A percentile compares a stretch with the other conserved stretches of the same genome.
Evolutionary conservation across 306 rosid species (phyloP).

Genomic region (Amphicarpaea edgeworthii): DNA sequence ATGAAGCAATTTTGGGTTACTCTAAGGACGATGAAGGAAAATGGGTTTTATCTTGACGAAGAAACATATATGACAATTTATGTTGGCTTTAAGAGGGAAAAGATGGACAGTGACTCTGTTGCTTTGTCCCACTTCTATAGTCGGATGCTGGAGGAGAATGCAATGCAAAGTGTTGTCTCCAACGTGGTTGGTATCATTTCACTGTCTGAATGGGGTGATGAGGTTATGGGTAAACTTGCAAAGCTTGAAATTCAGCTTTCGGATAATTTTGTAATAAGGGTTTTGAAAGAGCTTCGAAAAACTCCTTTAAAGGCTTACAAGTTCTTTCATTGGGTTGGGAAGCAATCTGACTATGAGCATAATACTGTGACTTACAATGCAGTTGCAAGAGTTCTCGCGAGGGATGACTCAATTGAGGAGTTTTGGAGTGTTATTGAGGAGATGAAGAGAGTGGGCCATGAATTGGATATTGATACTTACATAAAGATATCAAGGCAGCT

Average conservation of each 20-base stretch:
- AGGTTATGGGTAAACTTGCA: constrained; percentile 58
- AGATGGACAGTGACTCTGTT: constrained; percentile 61
- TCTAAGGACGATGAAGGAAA: constrained; percentile 65
- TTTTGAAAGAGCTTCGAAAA: constrained; percentile 67
- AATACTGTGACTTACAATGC: constrained; percentile 76
- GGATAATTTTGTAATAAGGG: constrained; percentile 67
- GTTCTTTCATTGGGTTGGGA: constrained; percentile 75
- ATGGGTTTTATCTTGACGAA: constrained; percentile 71
- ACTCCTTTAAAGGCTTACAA: constrained; percentile 60
- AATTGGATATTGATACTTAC: constrained; percentile 82
- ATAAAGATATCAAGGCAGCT: constrained; percentile 74
- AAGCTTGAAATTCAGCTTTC: constrained; percentile 55
- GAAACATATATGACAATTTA: constrained; percentile 58
- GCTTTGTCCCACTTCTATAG: constrained; percentile 61
- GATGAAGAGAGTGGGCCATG: constrained; percentile 67
- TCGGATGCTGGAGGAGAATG: constrained; percentile 67
- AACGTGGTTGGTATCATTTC: constrained; percentile 64
- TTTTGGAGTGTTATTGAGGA: constrained; percentile 81
- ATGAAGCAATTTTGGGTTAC: constrained; percentile 75
- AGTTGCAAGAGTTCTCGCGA: constrained; percentile 67
- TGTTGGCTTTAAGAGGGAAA: constrained; percentile 51
- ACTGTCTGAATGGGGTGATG: constrained; percentile 66
- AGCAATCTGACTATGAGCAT: constrained; percentile 59
- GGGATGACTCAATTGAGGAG: constrained; percentile 59
- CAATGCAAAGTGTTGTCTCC: constrained; percentile 57